These are phyloP conservation scores for Sicyos edulis DNA, from an alignment of 306 rosid species.

Conservation along the genomic window DNA sequence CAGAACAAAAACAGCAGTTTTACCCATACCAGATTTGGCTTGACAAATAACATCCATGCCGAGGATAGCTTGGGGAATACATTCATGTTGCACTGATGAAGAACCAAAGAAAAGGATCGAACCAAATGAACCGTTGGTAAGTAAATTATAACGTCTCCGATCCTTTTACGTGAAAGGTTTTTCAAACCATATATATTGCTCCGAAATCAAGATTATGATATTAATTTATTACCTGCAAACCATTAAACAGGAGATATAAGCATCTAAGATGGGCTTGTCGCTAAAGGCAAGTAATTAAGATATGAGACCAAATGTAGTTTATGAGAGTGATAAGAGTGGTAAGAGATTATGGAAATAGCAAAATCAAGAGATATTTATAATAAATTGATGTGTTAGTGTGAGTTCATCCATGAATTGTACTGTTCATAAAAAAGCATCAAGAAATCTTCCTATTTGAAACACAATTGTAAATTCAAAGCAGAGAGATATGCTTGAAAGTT, in stretches of 20 bases:
- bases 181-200: constrained; percentile 54
- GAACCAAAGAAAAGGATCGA: constrained; percentile 70
- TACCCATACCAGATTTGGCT: constrained; percentile 99
- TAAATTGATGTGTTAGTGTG: neutral
- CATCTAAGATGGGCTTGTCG: neutral
- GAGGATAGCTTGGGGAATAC: constrained; percentile 97
- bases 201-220: constrained; percentile 57
- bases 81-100: constrained; percentile 97
- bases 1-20: constrained; percentile 96
- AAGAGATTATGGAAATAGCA: neutral
- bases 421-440: neutral
- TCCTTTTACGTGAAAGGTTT: constrained; percentile 50
- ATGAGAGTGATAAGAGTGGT: neutral
- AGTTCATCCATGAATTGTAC: neutral
- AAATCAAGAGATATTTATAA: neutral
- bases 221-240: constrained; percentile 71
- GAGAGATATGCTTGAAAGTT: neutral
- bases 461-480: neutral
- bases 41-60: constrained; percentile 99
- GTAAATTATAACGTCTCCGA: constrained; percentile 60
- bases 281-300: neutral
- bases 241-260: neutral
- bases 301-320: too few relatives aligned
- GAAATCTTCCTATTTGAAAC: neutral
- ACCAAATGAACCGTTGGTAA: constrained; percentile 68